Evolutionary conservation across 495 filamentous ascomycete genomes (phyloP), one percentile per base, ranked within the genome.

Genomic region (Penicillium malachiteum): DNA sequence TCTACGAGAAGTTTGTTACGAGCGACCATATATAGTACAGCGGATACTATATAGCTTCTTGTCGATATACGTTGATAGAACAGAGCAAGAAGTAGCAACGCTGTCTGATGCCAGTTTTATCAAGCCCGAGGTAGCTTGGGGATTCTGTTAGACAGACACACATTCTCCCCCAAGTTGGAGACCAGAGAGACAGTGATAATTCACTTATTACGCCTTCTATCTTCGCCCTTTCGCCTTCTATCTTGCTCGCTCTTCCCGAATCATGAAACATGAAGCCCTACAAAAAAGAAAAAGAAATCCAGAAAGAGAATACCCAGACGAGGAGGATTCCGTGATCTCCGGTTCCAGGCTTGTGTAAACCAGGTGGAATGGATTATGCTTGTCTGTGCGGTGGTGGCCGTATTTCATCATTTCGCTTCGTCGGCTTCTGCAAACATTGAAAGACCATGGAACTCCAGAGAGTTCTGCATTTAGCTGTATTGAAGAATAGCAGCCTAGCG

Each of bases 41-140:
- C 78, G 70, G 75, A 80, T 81, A 76, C 79, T 81, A 80, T 77
- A 79, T 83, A 84, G 82, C 82, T 80, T 83, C 75, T 76, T 83
- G 75, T 84, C 79, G 81, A 82, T 82, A 83, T 77, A 79, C 76
- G 72, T 82, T 84, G 75, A 82, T 84, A 84, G 79, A 80, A 72
- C 81, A 80, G 75, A 78, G 70, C 75, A 78, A 72, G 75, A 77
- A 72, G 65, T 77, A 80, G 74, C 73, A 61, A 62, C 65, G 65
- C 71, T 71, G 68, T 70, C 63, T 65, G 64, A 57, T 67, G 64
- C 58, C 60, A 54, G 65, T 59, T 26, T 55, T 59, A 52, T 70
- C 73, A 73, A 68, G 60, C 62, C 65, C 69, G 72, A 71, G 64
- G 68, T 79, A 80, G 76, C 71, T 75, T 72, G 70, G 72, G 67